Percentiles rank a stretch among this genome's conserved stretches.
phyloP scores from a whole-genome alignment of 1,284 basidiomycete genomes.

The Boletus semigastroideus region DNA sequence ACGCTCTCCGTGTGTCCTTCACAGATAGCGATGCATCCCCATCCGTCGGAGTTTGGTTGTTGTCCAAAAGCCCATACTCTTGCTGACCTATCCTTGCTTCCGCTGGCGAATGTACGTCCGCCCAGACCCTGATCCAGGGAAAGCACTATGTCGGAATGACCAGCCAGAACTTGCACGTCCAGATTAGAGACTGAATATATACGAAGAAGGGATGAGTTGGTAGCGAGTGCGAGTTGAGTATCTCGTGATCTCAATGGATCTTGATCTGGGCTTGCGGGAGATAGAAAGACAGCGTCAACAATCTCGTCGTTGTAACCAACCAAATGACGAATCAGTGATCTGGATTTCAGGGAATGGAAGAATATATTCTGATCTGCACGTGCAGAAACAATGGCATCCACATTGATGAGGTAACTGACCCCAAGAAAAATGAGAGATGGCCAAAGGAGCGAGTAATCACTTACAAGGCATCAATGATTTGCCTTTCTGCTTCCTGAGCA shows the following conservation, averaged over 20 bases:
- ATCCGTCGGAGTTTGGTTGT: constrained; percentile 34
- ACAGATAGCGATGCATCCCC: constrained; percentile 83
- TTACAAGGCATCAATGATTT: constrained; percentile 71
- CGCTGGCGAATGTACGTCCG: constrained; percentile 79
- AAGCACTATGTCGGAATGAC: constrained; percentile 92
- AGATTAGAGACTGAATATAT: constrained; percentile 75
- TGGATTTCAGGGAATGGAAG: constrained; percentile 73
- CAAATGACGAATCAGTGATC: constrained; percentile 75
- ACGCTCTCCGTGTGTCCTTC: constrained; percentile 95
- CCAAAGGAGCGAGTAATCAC: constrained; percentile 32
- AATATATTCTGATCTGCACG: constrained; percentile 98
- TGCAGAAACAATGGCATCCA: constrained; percentile 76
- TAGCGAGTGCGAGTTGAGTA: constrained; percentile 87
- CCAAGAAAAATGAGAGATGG: constrained; percentile 22
- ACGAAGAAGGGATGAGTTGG: constrained; percentile 92
- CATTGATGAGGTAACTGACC: constrained; percentile 64
- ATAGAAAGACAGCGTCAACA: constrained; percentile 83
- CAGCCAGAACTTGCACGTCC: constrained; percentile 81
- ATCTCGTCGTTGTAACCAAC: constrained; percentile 99
- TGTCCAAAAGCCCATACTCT: constrained; percentile 75
- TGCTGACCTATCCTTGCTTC: constrained; percentile 90
- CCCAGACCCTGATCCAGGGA: constrained; percentile 73
- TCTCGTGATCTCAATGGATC: constrained; percentile 39
- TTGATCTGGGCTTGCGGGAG: constrained; percentile 34
- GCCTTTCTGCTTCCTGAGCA: constrained; percentile 75